Percentiles rank a stretch among this genome's conserved stretches.
phyloP scores from a whole-genome alignment of 106 monocot genomes.

The Dioscorea dumetorum region DNA sequence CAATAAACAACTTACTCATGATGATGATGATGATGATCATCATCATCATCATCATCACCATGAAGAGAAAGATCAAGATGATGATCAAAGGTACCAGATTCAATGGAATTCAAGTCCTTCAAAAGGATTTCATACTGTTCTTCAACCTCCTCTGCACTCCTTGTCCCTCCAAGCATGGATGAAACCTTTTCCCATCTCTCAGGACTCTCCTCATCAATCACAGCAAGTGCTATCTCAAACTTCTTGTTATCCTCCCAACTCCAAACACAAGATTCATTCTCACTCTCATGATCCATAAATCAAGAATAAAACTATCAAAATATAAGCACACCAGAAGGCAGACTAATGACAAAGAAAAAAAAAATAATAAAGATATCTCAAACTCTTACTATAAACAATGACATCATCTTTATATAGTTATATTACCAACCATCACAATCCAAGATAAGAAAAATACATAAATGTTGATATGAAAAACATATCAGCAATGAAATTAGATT shows the following conservation, averaged over 20 bases:
- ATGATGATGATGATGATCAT: no score
- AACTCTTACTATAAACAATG: neutral
- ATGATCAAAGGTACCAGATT: constrained; percentile 24
- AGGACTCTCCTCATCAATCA: constrained; percentile 22
- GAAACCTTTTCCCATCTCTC: constrained; percentile 27
- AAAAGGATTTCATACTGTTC: constrained; percentile 20
- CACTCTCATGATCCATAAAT: neutral
- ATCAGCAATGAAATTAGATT: neutral
- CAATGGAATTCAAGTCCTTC: constrained; percentile 29
- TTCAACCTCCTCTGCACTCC: constrained; percentile 35
- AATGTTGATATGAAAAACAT: neutral
- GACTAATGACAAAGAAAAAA: neutral
- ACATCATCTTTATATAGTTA: neutral
- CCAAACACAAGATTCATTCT: constrained; percentile 12
- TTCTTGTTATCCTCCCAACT: constrained; percentile 49
- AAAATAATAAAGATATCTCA: neutral
- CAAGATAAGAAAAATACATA: neutral
- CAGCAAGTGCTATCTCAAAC: constrained; percentile 38
- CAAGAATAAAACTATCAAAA: no score
- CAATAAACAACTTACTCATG: constrained; percentile 16
- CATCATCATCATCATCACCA: constrained; percentile 7
- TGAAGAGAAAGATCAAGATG: neutral
- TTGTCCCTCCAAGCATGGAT: constrained; percentile 29
- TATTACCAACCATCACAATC: neutral
- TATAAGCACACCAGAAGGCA: no score